phyloP scores from a whole-genome alignment of 352 stramenopile species.

The Thraustochytrium striatum region DNA sequence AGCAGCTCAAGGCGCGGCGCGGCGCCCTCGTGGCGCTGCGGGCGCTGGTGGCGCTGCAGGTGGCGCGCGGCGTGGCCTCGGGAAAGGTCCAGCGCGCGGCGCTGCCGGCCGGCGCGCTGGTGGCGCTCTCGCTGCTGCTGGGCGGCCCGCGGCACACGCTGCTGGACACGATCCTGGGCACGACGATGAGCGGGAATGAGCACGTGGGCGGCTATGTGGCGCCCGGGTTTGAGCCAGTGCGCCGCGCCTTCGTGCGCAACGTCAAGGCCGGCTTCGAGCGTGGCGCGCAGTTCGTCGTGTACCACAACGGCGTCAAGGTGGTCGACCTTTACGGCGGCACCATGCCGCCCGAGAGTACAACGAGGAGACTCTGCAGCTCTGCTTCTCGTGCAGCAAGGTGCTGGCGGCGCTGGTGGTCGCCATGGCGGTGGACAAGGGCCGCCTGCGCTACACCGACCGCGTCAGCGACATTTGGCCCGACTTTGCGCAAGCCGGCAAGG shows the following conservation, averaged over 20 bases:
- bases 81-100: too few relatives aligned
- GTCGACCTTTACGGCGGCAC: constrained; percentile 25
- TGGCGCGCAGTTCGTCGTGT: constrained; percentile 39
- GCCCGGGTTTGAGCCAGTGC: constrained; percentile 21
- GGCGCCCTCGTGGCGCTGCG: too few relatives aligned
- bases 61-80: too few relatives aligned
- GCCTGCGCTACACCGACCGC: background rate
- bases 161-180: too few relatives aligned
- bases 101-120: too few relatives aligned
- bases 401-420: constrained; percentile 5
- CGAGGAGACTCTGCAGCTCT: background rate
- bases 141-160: too few relatives aligned
- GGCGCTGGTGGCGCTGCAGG: too few relatives aligned
- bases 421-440: background rate
- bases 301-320: constrained; percentile 20
- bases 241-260: constrained; percentile 11
- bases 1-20: too few relatives aligned
- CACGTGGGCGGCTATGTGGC: background rate
- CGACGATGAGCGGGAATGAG: background rate
- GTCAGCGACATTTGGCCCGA: constrained; percentile 21
- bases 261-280: constrained; percentile 16
- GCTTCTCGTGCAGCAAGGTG: background rate
- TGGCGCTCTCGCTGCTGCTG: too few relatives aligned
- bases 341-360: background rate
- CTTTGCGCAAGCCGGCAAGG: constrained; percentile 37